Base-by-base conservation (phyloP, 768 basidiomycete genomes). In the Pleurotus pulmonarius region DNA sequence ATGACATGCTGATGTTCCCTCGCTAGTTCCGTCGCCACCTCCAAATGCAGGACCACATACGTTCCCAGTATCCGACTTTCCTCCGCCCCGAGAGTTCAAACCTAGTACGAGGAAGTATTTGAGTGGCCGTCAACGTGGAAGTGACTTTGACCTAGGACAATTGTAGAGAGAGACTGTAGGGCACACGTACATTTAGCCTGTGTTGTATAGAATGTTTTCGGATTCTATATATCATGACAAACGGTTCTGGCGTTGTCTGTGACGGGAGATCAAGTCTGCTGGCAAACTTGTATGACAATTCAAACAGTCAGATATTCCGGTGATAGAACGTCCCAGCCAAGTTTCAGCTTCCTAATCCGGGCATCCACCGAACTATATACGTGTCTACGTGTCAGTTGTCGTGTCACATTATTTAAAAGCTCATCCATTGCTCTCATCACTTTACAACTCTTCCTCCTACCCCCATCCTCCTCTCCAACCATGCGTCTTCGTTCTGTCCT, bases 31-130 rank as follows among this genome's bases (percentile, higher is more conserved):
- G 24, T 79, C 80, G 3, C 79, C 81, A 46, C 76, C 79, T 22
- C 82, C 90, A 2, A 82, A 77, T 55, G 81, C 79, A 41, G 90
- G 90, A 7, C 68, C 77, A 20, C 87, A 90, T 64, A 85, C 77
- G 13, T 94, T 92, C 66, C 90, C 89, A 5, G 80, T 85, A n/a
- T 72, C 75, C 12, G 89, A 86, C 49, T 92, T 93, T 66, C 92
- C 92, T 1, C 83, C 85, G 12, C 92, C 92, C 3, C 82, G 90
- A 40, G 74, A 75, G 24, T 93, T 92, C 67, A 66, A 67, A 37
- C 64, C 68, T 4, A 73, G 66, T 29, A 62, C 67, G 25, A 87
- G 78, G 64, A 73, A 74, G 41, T 94, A 94, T 65, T 71, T 69
- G 11, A 85, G 84, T 65, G 87, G 88, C 26, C 83, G 85, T 52